Base-by-base conservation (phyloP, 2,329 filamentous ascomycete species). In the Aspergillus proliferans region DNA sequence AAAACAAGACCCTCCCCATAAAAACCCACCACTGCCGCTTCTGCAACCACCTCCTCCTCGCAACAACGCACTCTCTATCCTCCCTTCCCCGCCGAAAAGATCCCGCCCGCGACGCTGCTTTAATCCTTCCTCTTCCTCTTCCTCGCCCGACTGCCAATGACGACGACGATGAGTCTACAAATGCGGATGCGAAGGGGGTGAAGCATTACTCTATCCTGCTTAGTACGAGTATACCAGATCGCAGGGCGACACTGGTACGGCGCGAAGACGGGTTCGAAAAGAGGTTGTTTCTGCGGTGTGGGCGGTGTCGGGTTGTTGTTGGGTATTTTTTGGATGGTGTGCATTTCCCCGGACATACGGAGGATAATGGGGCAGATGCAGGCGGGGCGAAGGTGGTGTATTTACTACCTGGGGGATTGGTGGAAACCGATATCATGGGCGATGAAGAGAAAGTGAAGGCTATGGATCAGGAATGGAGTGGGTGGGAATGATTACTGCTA, bases 231-330 rank as follows among this genome's bases (percentile, higher is more conserved):
- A 59, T 69, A 2, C 66, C 69, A 0, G 78, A 81, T 50, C 63
- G 69, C 1, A 75, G 73, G 36, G 64, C 77, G 5, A 72, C 75
- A 9, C 67, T 85, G 0, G 69, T 85, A 6, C 70, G 76, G 1
- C 71, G 78, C 9, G 75, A 77, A 52, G 80, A 85, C 50, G 85
- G 84, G 4, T 86, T 86, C 52, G 85, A 87, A 70, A 86, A 85
- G 71, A 68, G 85, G 15, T 71, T 77, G 49, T 57, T 81, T 4
- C 71, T 80, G 54, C 71, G 78, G 19, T 88, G 85, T 66, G 76
- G 72, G 10, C 69, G 84, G 48, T 87, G 85, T 69, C 71, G 74
- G 28, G 62, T 85, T 24, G 73, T 79, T 1, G 71, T 86, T 41
- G 84, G 80, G 24, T 88, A 87, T 69, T 74, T 79, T 59, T 65